Percentiles rank a stretch among this genome's conserved stretches.
Conservation (phyloP, 352 stramenopile genomes). For the Phytophthora fragariae region DNA sequence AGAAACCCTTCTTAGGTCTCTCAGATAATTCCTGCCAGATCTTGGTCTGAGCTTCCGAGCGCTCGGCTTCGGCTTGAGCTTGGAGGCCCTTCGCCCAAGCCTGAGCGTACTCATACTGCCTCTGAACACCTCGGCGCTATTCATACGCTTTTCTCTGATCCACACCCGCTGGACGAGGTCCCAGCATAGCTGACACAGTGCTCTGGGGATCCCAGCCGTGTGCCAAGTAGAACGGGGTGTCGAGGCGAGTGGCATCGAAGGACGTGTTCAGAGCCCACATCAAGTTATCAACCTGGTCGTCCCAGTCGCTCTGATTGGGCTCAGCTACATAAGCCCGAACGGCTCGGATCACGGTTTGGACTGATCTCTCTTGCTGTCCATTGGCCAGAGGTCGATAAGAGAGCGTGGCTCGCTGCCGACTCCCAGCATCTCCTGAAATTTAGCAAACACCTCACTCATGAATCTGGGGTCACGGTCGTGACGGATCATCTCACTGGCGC, state of each 20-base stretch:
- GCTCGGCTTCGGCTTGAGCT: not conserved
- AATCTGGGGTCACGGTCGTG: not conserved
- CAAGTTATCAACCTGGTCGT: conserved; percentile 1
- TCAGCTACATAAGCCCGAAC: not conserved
- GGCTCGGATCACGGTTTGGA: not conserved
- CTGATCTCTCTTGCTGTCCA: conserved; percentile 3
- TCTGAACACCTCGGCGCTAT: not conserved
- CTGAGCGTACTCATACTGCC: not conserved
- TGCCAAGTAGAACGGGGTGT: conserved; percentile 1
- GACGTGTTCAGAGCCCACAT: not conserved
- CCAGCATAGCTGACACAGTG: not conserved
- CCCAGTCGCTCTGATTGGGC: conserved; percentile 4
- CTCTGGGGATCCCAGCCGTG: not conserved
- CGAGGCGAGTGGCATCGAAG: not conserved
- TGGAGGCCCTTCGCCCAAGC: not conserved
- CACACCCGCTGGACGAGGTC: not conserved
- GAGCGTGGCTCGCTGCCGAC: not conserved
- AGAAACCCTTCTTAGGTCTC: not conserved
- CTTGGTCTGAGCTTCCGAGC: not conserved
- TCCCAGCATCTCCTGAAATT: not conserved
- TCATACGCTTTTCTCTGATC: not conserved
- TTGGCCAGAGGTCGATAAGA: conserved; percentile 4
- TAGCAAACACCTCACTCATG: not conserved
- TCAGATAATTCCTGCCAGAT: not conserved
- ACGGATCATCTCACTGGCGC: not conserved